Evolutionary conservation across 2,329 filamentous ascomycete genomes (phyloP).

Genomic region (Calonectria leucothoes): DNA sequence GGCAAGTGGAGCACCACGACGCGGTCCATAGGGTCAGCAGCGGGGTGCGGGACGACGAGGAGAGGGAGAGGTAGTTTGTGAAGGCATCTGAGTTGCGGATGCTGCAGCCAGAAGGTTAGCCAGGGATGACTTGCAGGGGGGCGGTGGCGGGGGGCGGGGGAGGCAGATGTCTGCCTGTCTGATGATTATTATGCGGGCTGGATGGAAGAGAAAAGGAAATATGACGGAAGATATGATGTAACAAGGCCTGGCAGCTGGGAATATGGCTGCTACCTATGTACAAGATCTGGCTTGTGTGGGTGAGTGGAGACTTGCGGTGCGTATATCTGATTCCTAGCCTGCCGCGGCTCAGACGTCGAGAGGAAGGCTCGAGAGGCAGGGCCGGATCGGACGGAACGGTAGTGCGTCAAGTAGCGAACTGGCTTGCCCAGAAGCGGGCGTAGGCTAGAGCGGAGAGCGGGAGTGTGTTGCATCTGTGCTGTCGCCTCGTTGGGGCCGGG

Average conservation of each 20-base stretch:
- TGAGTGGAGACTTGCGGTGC: slow-evolving; percentile 45
- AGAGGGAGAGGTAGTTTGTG: slow-evolving; percentile 66
- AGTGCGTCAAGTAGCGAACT: neutral
- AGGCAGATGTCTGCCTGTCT: neutral
- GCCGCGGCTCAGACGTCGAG: slow-evolving; percentile 39
- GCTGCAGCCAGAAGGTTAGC: slow-evolving; percentile 47
- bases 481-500: neutral
- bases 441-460: slow-evolving; percentile 1
- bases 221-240: slow-evolving; percentile 3
- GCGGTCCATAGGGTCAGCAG: slow-evolving; percentile 72
- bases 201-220: neutral
- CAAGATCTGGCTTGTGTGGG: slow-evolving; percentile 8
- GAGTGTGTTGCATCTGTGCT: slow-evolving; percentile 10
- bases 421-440: slow-evolving; percentile 5
- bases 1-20: slow-evolving; percentile 68
- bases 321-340: slow-evolving; percentile 50
- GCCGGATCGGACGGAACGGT: neutral
- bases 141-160: too few species aligned
- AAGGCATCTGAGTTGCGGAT: slow-evolving; percentile 67
- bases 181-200: neutral
- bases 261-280: neutral
- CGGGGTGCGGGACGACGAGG: slow-evolving; percentile 63
- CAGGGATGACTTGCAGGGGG: neutral
- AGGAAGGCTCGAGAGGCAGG: slow-evolving; percentile 28
- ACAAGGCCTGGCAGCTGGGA: neutral